Evolutionary conservation across 2,329 filamentous ascomycete species (phyloP).

Genomic region (Aspergillus sp.): DNA sequence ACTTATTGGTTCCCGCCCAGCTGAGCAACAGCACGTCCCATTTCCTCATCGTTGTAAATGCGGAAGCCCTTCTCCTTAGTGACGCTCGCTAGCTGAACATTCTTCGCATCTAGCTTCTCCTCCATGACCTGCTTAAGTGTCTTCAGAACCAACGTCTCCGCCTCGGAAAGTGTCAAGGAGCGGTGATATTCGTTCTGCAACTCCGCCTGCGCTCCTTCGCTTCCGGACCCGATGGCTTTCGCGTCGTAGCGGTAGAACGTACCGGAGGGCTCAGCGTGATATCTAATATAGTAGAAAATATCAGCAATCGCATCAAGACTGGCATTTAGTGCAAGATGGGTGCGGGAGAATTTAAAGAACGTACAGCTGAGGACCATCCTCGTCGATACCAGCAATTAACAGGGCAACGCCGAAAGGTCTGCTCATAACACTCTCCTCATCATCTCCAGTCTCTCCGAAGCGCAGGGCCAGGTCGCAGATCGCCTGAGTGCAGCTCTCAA

Average conservation of each 20-base stretch:
- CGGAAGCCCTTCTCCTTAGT: constrained; percentile 97
- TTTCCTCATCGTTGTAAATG: constrained; percentile 98
- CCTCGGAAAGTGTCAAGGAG: constrained; percentile 89
- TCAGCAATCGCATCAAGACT: not conserved
- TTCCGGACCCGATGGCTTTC: constrained; percentile 97
- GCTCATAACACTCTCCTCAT: constrained; percentile 98
- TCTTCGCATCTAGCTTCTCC: constrained; percentile 98
- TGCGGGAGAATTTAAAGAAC: constrained; percentile 31
- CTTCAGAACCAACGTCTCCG: constrained; percentile 94
- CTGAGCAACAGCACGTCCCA: constrained; percentile 88
- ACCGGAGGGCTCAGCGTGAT: constrained; percentile 95
- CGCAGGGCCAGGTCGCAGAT: constrained; percentile 96
- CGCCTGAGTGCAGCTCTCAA: constrained; percentile 97
- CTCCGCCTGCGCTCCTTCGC: constrained; percentile 96
- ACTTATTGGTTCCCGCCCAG: constrained; percentile 50
- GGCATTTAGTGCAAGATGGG: not conserved
- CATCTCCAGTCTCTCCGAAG: constrained; percentile 96
- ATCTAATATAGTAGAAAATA: constrained; percentile 53
- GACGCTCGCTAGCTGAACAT: constrained; percentile 96
- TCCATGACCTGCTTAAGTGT: constrained; percentile 99
- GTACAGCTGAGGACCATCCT: constrained; percentile 89
- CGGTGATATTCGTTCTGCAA: constrained; percentile 99
- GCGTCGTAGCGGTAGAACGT: constrained; percentile 99
- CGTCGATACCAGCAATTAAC: constrained; percentile 94
- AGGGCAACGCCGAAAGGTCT: constrained; percentile 95